Conservation (phyloP, 176 grass and related monocot species). For the Musa beccarii region DNA sequence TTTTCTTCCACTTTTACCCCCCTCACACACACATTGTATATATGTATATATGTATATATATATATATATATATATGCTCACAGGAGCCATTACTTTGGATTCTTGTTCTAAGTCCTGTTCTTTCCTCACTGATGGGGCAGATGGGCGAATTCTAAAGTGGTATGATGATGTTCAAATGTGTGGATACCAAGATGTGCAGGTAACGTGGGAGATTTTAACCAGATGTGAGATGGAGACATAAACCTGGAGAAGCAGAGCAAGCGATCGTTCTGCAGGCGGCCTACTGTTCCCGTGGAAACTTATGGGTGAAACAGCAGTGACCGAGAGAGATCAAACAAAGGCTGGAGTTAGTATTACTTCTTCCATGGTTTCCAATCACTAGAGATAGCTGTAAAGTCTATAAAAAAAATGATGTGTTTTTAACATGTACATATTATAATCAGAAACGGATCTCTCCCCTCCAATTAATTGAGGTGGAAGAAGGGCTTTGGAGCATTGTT, state of each 20-base stretch:
- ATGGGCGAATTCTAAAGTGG: constrained; percentile 55
- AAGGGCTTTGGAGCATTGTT: constrained; percentile 4
- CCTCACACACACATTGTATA: too few relatives aligned
- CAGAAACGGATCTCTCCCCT: constrained; percentile 6
- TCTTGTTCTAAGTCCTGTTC: too few relatives aligned
- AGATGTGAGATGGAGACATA: constrained; percentile 38
- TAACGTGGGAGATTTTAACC: constrained; percentile 90
- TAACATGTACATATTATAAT: background rate
- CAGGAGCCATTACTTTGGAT: too few relatives aligned
- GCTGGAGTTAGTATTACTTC: background rate
- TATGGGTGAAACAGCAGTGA: background rate
- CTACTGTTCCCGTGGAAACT: background rate
- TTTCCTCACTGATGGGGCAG: constrained; percentile 21
- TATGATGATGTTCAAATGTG: constrained; percentile 93
- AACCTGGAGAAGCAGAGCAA: constrained; percentile 27
- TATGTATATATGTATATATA: too few relatives aligned
- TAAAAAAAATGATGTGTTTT: too few relatives aligned
- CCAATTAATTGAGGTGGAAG: constrained; percentile 1
- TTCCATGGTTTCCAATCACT: background rate
- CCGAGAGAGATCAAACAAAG: too few relatives aligned
- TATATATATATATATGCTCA: too few relatives aligned
- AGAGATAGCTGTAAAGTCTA: background rate
- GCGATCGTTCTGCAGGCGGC: constrained; percentile 47
- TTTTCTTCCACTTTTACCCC: too few relatives aligned
- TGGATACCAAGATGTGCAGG: constrained; percentile 87